Evolutionary conservation across 306 rosid genomes (phyloP).

Genomic region (Citrullus amarus): DNA sequence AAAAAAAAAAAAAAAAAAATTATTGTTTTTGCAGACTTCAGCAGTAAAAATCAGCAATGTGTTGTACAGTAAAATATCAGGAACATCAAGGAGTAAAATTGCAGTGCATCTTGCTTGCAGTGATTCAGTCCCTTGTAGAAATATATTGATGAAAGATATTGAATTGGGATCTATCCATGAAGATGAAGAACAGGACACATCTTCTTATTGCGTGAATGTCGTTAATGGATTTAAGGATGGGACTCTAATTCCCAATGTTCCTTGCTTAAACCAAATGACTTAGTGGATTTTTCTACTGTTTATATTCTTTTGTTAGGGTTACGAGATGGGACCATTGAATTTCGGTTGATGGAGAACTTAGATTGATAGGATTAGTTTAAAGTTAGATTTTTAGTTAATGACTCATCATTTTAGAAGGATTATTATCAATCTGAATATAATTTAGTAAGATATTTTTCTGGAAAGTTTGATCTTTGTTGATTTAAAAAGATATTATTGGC

Average conservation of each 20-base stretch:
- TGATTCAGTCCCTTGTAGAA: background rate
- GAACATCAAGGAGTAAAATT: background rate
- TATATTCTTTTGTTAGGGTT: too few species aligned
- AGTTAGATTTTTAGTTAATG: background rate
- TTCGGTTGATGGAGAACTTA: too few species aligned
- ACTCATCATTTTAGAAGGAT: background rate
- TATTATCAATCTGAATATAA: too few species aligned
- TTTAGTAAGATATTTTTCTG: too few species aligned
- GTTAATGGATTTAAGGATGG: background rate
- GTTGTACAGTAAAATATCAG: background rate
- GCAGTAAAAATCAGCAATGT: constrained; percentile 5
- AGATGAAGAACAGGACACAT: background rate
- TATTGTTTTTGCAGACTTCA: background rate
- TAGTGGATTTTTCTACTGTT: background rate
- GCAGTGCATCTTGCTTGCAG: constrained; percentile 2
- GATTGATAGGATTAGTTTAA: background rate
- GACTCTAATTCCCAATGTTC: background rate
- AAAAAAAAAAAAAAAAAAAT: too few species aligned
- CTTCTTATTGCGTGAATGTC: background rate
- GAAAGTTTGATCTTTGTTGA: too few species aligned
- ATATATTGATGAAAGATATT: constrained; percentile 2
- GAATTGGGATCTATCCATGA: background rate
- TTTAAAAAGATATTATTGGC: too few species aligned
- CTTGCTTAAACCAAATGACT: background rate
- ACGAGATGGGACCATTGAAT: too few species aligned